Evolutionary conservation across 805 yeast species (phyloP), one percentile per base, ranked within the genome.

Genomic region (Pichia eremophila): DNA sequence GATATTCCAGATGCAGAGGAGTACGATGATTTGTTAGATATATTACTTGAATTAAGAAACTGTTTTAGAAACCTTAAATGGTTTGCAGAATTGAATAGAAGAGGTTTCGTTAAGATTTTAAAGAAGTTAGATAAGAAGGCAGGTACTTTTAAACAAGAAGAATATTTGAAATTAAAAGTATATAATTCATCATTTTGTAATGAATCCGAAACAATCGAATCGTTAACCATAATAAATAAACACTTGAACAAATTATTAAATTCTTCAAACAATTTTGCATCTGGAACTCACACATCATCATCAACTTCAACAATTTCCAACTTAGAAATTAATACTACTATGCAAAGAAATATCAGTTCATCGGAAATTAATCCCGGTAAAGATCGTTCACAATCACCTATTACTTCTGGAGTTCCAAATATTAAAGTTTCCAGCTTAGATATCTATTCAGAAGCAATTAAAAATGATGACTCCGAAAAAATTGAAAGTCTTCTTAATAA

Each of bases 41-140:
- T 88, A 18, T 67, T 90, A 37, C 69, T 88, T 22, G 96, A 89
- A 62, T 70, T 88, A 46, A 74, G 95, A 42, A 73, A 83, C 17
- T 79, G 79, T 50, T 78, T 85, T 51, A 73, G 96, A 48, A 89
- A 89, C 64, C 71, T 90, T 60, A 89, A 86, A 63, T 91, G 97
- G 96, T 90, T 78, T 63, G 95, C 95, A 25, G 97, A 91, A 60
- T 77, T 90, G 57, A 90, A 90, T 69, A 86, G 84, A 60, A 79
- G 95, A 51, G 98, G 96, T 0, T 85, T 89, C 56, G 76, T 81
- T 46, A 90, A 90, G 68, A 91, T 91, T 53, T 70, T 91, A 59
- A 90, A 90, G 68, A 90, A 90, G 59, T 72, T 90, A 56, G 97
- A 91, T 64, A 91, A 91, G 69, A 88, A 88, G 62, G 70, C 77